phyloP scores from a whole-genome alignment of 352 stramenopile species.

The Thalassiosira pacifica region DNA sequence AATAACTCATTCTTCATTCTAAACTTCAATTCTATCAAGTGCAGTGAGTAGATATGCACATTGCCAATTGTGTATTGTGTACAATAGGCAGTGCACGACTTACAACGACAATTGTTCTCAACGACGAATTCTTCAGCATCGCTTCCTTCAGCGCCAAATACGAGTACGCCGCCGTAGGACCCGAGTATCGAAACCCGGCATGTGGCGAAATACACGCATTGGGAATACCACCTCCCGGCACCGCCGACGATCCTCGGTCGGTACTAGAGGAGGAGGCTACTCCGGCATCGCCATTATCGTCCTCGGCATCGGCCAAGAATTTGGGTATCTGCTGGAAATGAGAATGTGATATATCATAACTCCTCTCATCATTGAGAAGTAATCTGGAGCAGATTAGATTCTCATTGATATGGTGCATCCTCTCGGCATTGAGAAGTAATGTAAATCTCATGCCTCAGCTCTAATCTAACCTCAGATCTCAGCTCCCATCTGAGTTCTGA shows the following conservation, averaged over 20 bases:
- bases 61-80: background rate
- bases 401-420: no score
- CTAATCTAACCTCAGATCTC: no score
- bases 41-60: no score
- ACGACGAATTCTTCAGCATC: constrained; percentile 53
- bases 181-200: constrained; percentile 90
- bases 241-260: constrained; percentile 19
- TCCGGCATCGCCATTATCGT: constrained; percentile 23
- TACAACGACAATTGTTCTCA: constrained; percentile 58
- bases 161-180: constrained; percentile 92
- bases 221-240: constrained; percentile 19
- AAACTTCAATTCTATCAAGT: no score
- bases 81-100: constrained; percentile 1
- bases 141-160: constrained; percentile 91
- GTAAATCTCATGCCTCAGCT: no score
- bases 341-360: no score
- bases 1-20: no score
- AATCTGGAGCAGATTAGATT: no score
- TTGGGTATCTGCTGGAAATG: no score
- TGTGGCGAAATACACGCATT: constrained; percentile 81
- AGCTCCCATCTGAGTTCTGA: no score
- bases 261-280: background rate
- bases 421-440: no score
- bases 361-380: no score
- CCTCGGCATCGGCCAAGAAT: constrained; percentile 59